These are phyloP conservation scores for Filosporella fistucella DNA, from an alignment of 495 filamentous ascomycete species.

Conservation along the genomic window DNA sequence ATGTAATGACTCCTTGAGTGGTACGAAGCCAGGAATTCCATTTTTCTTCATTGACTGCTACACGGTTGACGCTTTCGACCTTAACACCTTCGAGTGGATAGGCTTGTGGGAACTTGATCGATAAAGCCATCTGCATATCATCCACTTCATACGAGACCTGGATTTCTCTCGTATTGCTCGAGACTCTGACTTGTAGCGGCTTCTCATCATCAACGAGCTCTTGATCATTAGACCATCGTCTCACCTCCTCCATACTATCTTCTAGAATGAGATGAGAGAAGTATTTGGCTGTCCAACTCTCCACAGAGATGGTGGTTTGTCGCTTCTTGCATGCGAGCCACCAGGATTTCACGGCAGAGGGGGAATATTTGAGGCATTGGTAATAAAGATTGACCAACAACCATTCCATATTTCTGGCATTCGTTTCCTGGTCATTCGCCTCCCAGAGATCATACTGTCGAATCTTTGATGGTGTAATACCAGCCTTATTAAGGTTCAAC, in stretches of 20 bases:
- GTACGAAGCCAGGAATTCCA: constrained; percentile 83
- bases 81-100: constrained; percentile 77
- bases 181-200: constrained; percentile 68
- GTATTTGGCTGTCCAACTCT: constrained; percentile 77
- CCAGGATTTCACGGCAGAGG: constrained; percentile 80
- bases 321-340: constrained; percentile 74
- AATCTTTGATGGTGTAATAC: constrained; percentile 56
- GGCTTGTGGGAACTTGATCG: constrained; percentile 68
- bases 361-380: constrained; percentile 67
- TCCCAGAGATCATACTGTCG: constrained; percentile 52
- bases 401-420: constrained; percentile 70
- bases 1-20: constrained; percentile 89
- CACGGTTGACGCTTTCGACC: constrained; percentile 74
- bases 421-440: constrained; percentile 48
- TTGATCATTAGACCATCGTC: constrained; percentile 61
- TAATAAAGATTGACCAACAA: constrained; percentile 85
- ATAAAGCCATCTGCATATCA: constrained; percentile 74
- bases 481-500: constrained; percentile 44
- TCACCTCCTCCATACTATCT: constrained; percentile 65
- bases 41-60: constrained; percentile 81
- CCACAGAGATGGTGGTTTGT: constrained; percentile 67
- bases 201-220: constrained; percentile 58
- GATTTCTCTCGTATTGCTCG: constrained; percentile 64
- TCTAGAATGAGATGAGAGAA: constrained; percentile 79
- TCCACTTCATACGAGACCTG: constrained; percentile 81